Evolutionary conservation across 1,139 yeast genomes (phyloP), one percentile per base, ranked within the genome.

Genomic region (Geotrichum restrictum): DNA sequence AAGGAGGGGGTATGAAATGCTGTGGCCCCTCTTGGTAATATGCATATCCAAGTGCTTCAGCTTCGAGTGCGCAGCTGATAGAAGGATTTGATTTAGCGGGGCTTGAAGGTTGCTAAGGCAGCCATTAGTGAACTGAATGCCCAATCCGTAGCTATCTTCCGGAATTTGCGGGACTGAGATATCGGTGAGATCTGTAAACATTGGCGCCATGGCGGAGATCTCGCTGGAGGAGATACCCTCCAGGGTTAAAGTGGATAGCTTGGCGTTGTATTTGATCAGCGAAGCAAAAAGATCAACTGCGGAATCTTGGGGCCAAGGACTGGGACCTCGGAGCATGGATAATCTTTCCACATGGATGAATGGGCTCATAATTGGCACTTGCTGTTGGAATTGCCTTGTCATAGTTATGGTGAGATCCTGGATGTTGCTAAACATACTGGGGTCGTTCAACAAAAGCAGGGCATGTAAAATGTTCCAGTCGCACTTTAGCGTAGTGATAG

Each of bases 391-490:
- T 13, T 36, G 31, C 11, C 52, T 21, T 5, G 52, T 49, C 45
- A 49, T 38, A n/a, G 45, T 38, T 3, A 49, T 29, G 19, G 45
- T 38, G 14, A 49, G 19, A 22, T 16, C 21, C n/a, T 32, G 27
- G 16, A 43, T 22, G 14, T 39, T 44, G 11, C 22, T n/a, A 11
- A 49, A 24, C 7, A 38, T 19, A 10, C 11, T 18, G 6, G 48
- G 44, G 7, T 37, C 41, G 16, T 49, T 49, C 11, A 48, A 37
- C 13, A 24, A 36, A n/a, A 49, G 24, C 34, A 49, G 8, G 2
- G 39, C 34, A 4, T 44, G 45, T 22, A 49, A 16, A 21, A 49
- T 4, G 36, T 49, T 49, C 52, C 52, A 49, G 33, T 49, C 52
- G 45, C 52, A 49, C 7, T 37, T 36, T 4, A 49, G 47, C 10